A percentile compares a stretch with the other conserved stretches of the same genome.
Evolutionary conservation across 495 filamentous ascomycete genomes (phyloP).

Genomic region (Neurospora sp.): DNA sequence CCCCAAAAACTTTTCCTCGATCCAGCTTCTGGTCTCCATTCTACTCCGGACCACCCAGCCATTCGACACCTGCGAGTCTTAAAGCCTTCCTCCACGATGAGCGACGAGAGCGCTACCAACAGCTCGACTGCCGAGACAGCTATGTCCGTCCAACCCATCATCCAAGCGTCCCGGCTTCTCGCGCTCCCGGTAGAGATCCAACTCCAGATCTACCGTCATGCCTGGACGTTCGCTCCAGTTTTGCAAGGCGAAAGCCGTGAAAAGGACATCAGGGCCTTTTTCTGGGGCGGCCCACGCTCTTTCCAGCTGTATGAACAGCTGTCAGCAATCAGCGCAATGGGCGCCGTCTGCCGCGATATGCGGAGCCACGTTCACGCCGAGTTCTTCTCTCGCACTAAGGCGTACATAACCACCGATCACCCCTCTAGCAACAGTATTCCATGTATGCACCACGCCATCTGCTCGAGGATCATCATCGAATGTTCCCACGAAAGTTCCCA

Average conservation of each 20-base stretch:
- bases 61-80: background rate
- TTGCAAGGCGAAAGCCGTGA: background rate
- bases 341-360: background rate
- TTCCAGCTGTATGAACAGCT: background rate
- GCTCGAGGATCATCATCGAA: background rate
- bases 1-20: background rate
- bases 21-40: background rate
- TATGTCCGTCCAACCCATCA: background rate
- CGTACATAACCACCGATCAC: background rate
- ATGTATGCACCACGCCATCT: background rate
- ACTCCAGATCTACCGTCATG: background rate
- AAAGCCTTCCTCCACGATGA: background rate
- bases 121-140: background rate
- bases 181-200: background rate
- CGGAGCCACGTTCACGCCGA: background rate
- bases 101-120: background rate
- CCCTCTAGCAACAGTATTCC: background rate
- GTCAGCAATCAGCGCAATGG: background rate
- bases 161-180: background rate
- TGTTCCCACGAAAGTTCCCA: background rate
- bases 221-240: background rate
- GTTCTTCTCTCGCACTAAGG: background rate
- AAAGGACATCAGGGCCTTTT: background rate
- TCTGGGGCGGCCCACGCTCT: background rate
- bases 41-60: background rate